A percentile compares a stretch with the other conserved stretches of the same genome.
Evolutionary conservation across 179 eudicot species (phyloP).

Genomic region (Heliamphora pulchella): DNA sequence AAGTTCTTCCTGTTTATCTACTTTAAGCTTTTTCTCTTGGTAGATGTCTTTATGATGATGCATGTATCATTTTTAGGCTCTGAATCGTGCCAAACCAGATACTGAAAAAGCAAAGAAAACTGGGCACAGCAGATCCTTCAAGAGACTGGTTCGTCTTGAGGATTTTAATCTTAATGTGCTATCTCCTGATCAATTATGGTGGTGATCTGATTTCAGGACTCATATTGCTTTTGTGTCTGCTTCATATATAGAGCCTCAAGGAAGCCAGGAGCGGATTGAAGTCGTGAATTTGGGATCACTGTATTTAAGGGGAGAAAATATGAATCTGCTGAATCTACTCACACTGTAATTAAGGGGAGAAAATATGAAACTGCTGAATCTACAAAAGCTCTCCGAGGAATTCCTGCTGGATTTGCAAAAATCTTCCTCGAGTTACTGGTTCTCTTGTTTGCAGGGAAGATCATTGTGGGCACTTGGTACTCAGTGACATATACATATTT

Average conservation of each 20-base stretch:
- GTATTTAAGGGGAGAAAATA: neutral
- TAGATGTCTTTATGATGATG: neutral
- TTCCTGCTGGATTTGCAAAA: neutral
- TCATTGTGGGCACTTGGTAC: neutral
- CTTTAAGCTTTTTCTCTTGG: neutral
- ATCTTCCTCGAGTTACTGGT: neutral
- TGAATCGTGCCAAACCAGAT: conserved; percentile 85
- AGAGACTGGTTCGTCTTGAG: conserved; percentile 59
- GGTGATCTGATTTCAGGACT: neutral
- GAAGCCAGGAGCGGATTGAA: conserved; percentile 43
- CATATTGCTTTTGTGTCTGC: neutral
- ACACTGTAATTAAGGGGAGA: neutral
- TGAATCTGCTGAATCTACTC: neutral
- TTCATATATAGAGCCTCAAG: conserved; percentile 47
- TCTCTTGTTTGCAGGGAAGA: neutral
- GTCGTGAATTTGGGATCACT: conserved; percentile 23
- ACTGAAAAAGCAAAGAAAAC: conserved; percentile 43
- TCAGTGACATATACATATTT: neutral
- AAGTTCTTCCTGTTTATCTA: neutral
- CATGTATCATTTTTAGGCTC: conserved; percentile 35
- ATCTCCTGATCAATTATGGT: neutral
- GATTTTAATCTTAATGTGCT: neutral
- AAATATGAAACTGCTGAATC: too few species aligned
- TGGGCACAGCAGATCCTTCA: conserved; percentile 60
- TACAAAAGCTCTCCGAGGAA: too few species aligned